Evolutionary conservation across 139 green algal genomes (phyloP).

Genomic region (Haematococcus lacustris): DNA sequence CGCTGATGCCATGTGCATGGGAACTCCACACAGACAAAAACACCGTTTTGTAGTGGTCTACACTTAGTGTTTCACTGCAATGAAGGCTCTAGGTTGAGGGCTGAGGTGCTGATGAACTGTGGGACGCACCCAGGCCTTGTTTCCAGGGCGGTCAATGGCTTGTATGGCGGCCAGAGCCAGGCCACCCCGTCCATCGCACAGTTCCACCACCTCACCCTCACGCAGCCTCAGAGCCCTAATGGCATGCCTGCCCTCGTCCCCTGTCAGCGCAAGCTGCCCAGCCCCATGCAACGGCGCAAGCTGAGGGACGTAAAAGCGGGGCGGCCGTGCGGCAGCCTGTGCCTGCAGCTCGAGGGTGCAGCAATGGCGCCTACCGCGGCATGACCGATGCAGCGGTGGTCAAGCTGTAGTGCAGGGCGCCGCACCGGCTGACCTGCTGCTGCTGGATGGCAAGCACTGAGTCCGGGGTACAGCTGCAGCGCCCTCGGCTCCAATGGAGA

Average conservation of each 20-base stretch:
- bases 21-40: not conserved
- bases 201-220: conserved; percentile 51
- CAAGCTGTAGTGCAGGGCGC: no score
- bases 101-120: no score
- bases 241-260: conserved; percentile 50
- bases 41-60: conserved; percentile 5
- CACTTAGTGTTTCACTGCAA: no score
- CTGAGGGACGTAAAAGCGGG: conserved; percentile 42
- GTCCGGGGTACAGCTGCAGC: no score
- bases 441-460: no score
- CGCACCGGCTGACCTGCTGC: no score
- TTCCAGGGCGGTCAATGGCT: conserved; percentile 5
- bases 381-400: no score
- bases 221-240: conserved; percentile 25
- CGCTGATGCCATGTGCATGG: not conserved
- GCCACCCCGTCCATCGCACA: conserved; percentile 64
- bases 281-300: not conserved
- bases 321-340: conserved; percentile 12
- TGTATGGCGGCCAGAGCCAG: conserved; percentile 13
- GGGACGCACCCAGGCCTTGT: conserved; percentile 17
- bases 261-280: not conserved
- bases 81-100: no score
- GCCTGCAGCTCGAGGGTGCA: conserved; percentile 11
- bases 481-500: no score
- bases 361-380: no score